These are phyloP conservation scores for Phytophthora hybrid DNA, from an alignment of 352 stramenopile genomes.

Conservation along the genomic window DNA sequence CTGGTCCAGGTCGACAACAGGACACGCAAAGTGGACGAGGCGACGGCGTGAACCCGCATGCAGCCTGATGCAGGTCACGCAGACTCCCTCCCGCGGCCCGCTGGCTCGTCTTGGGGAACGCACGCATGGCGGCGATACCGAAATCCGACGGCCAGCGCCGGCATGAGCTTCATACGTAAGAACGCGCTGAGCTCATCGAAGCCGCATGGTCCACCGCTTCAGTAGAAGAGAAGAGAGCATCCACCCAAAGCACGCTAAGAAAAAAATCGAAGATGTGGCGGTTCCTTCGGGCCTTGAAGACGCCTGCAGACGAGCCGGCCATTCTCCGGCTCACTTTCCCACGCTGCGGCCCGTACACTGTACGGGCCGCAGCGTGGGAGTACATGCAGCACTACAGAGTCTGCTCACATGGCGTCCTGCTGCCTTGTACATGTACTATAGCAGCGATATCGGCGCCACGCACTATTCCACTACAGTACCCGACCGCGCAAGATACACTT, in stretches of 20 bases:
- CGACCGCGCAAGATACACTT: too few relatives aligned
- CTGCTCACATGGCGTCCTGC: too few relatives aligned
- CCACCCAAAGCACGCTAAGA: neutral
- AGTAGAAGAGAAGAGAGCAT: too few relatives aligned
- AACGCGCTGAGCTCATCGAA: neutral
- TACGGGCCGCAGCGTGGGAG: too few relatives aligned
- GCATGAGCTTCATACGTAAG: too few relatives aligned
- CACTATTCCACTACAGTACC: neutral
- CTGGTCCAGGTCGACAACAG: neutral
- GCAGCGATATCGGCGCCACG: too few relatives aligned
- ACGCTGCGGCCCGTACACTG: too few relatives aligned
- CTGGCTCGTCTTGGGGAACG: neutral
- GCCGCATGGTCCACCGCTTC: slow-evolving; percentile 1
- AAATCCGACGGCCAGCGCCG: too few relatives aligned
- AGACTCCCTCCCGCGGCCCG: neutral
- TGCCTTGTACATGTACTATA: too few relatives aligned
- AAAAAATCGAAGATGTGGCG: slow-evolving; percentile 39
- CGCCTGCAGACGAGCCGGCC: neutral
- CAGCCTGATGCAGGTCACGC: neutral
- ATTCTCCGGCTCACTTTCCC: slow-evolving; percentile 28
- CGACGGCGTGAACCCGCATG: slow-evolving; percentile 14
- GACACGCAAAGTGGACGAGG: slow-evolving; percentile 28
- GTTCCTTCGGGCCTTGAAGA: slow-evolving; percentile 2
- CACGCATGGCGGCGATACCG: too few relatives aligned
- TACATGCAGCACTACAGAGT: too few relatives aligned